Evolutionary conservation across 371 early-diverging fungal species (phyloP).

Genomic region (Pancytospora philotis): DNA sequence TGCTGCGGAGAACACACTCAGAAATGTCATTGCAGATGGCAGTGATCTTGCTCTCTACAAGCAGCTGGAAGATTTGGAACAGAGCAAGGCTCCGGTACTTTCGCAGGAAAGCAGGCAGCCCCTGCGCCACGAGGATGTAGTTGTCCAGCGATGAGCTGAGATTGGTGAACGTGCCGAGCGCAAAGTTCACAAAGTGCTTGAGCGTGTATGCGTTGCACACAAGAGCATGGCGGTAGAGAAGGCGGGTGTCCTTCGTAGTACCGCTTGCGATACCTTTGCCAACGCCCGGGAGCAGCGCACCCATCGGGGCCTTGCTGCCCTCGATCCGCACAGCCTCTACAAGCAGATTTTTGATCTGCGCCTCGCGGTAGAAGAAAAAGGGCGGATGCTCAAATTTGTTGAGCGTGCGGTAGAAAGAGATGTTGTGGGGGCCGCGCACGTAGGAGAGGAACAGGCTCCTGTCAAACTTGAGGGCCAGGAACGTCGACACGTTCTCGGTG

Average conservation of each 20-base stretch:
- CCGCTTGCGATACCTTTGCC: background rate
- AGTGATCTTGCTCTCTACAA: background rate
- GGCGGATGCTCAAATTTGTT: background rate
- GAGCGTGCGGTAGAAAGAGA: background rate
- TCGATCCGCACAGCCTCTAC: background rate
- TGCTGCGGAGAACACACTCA: background rate
- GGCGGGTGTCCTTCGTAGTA: background rate
- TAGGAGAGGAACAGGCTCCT: slow-evolving; percentile 14
- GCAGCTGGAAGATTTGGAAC: background rate
- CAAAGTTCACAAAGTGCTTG: background rate
- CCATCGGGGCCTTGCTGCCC: background rate
- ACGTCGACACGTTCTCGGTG: slow-evolving; percentile 35
- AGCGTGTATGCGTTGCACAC: background rate
- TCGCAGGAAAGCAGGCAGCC: background rate
- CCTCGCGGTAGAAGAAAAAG: background rate
- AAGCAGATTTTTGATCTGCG: background rate
- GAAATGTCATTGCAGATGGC: background rate
- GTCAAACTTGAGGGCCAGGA: slow-evolving; percentile 21
- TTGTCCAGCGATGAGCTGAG: no score
- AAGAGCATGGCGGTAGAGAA: background rate
- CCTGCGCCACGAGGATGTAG: background rate
- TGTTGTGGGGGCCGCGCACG: background rate
- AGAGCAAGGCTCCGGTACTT: background rate
- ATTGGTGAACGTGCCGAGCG: background rate
- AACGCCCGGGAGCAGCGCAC: background rate